Conservation (phyloP, 2,329 filamentous ascomycete species). For the Venturia pyrina region DNA sequence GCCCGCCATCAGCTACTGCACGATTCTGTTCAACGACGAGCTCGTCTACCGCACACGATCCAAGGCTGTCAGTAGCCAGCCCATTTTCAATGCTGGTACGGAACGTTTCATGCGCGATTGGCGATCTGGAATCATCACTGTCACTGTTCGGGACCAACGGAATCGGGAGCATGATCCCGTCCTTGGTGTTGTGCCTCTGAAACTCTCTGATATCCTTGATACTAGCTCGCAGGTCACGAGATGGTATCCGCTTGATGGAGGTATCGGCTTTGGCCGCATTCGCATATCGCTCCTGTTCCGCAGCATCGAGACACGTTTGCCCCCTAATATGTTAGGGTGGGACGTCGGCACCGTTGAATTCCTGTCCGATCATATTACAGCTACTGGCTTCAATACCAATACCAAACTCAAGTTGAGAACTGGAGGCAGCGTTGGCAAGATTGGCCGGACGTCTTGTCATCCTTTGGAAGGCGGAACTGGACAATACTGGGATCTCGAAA, state of each 20-base stretch:
- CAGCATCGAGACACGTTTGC: conserved; percentile 74
- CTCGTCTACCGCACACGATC: conserved; percentile 82
- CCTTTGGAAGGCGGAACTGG: conserved; percentile 49
- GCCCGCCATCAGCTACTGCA: conserved; percentile 64
- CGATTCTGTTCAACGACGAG: conserved; percentile 80
- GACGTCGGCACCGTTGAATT: conserved; percentile 95
- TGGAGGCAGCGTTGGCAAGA: conserved; percentile 66
- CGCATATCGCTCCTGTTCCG: conserved; percentile 85
- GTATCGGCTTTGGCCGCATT: conserved; percentile 79
- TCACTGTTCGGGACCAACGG: conserved; percentile 79
- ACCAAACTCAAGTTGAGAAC: conserved; percentile 70
- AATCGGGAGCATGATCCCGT: conserved; percentile 92
- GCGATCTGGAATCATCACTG: conserved; percentile 75
- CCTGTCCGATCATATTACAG: conserved; percentile 57
- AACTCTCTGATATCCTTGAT: conserved; percentile 77
- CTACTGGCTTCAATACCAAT: conserved; percentile 50
- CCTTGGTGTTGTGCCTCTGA: conserved; percentile 81
- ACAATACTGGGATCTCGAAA: conserved; percentile 48
- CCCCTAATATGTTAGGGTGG: conserved; percentile 82
- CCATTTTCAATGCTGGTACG: conserved; percentile 94
- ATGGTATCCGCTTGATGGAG: conserved; percentile 95
- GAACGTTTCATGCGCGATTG: conserved; percentile 91
- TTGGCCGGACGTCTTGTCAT: conserved; percentile 54
- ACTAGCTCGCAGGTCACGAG: conserved; percentile 77
- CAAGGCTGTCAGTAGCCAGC: conserved; percentile 88